These are phyloP conservation scores for Phalaenopsis hybrid DNA, from an alignment of 116 monocot genomes.

Conservation along the genomic window DNA sequence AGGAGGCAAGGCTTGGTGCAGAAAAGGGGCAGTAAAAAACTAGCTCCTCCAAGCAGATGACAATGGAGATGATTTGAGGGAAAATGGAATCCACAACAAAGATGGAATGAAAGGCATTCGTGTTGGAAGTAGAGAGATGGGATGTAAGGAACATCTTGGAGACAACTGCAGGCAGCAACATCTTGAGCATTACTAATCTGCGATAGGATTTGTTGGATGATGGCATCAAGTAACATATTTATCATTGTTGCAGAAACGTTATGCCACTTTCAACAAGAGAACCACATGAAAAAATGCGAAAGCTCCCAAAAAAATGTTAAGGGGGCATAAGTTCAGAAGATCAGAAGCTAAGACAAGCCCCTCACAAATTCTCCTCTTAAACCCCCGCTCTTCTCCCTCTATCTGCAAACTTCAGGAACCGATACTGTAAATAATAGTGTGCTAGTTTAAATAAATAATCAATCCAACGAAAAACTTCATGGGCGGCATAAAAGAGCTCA, in stretches of 20 bases:
- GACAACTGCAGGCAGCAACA: slow-evolving; percentile 56
- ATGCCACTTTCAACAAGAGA: neutral
- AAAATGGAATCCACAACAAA: slow-evolving; percentile 38
- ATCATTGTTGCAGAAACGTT: slow-evolving; percentile 17
- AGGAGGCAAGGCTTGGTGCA: slow-evolving; percentile 33
- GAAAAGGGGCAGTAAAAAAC: slow-evolving; percentile 86
- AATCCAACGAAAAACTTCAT: neutral
- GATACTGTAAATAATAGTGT: neutral
- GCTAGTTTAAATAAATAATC: neutral
- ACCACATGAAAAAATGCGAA: neutral
- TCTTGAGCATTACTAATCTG: slow-evolving; percentile 61
- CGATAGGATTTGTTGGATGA: slow-evolving; percentile 73
- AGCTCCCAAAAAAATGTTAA: neutral
- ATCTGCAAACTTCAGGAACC: no score
- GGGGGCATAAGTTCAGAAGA: neutral
- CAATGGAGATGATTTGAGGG: slow-evolving; percentile 40
- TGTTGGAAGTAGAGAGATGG: slow-evolving; percentile 84
- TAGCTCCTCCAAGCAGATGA: slow-evolving; percentile 48
- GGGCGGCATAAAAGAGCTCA: neutral
- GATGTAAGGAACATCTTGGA: slow-evolving; percentile 52
- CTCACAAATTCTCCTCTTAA: neutral
- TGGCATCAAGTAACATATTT: slow-evolving; percentile 68
- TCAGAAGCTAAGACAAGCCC: neutral
- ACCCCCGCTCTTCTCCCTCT: no score
- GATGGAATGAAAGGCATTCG: slow-evolving; percentile 36